phyloP scores from a whole-genome alignment of 1,284 basidiomycete genomes.

The Phellopilus nigrolimitatus region DNA sequence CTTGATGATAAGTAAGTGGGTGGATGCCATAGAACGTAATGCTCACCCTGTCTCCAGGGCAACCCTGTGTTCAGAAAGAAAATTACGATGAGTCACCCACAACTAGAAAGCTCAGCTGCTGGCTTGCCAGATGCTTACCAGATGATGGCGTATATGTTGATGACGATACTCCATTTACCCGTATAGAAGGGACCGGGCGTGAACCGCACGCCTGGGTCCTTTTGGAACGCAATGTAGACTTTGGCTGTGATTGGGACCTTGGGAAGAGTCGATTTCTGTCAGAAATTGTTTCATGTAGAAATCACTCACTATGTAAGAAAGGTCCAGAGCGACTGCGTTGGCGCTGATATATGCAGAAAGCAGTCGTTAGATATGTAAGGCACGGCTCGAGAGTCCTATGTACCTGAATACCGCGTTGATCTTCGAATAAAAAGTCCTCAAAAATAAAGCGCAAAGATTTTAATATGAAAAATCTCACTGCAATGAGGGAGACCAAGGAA shows the following conservation, averaged over 20 bases:
- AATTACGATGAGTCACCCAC: too few species aligned
- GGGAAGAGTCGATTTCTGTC: background rate
- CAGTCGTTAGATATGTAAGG: too few species aligned
- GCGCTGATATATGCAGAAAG: too few species aligned
- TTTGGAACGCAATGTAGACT: slow-evolving; percentile 19
- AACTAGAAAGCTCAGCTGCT: too few species aligned
- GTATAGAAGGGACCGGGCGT: slow-evolving; percentile 23
- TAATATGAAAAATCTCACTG: slow-evolving; percentile 13
- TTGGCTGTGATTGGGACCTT: slow-evolving; percentile 22
- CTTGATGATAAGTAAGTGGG: background rate
- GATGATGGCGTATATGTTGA: slow-evolving; percentile 22
- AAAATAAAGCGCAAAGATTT: background rate
- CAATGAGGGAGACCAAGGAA: slow-evolving; percentile 23
- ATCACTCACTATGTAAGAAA: slow-evolving; percentile 21
- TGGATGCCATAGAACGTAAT: background rate
- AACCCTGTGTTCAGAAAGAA: too few species aligned
- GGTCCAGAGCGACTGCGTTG: slow-evolving; percentile 23
- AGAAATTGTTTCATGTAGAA: background rate
- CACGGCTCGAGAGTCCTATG: too few species aligned
- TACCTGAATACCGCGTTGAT: slow-evolving; percentile 25
- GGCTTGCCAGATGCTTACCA: slow-evolving; percentile 18
- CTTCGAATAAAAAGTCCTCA: slow-evolving; percentile 5
- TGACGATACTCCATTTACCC: slow-evolving; percentile 20
- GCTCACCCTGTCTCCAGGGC: slow-evolving; percentile 22
- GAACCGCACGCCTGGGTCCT: slow-evolving; percentile 17